Evolutionary conservation across 768 basidiomycete species (phyloP).

Genomic region (Lentinula sp.): DNA sequence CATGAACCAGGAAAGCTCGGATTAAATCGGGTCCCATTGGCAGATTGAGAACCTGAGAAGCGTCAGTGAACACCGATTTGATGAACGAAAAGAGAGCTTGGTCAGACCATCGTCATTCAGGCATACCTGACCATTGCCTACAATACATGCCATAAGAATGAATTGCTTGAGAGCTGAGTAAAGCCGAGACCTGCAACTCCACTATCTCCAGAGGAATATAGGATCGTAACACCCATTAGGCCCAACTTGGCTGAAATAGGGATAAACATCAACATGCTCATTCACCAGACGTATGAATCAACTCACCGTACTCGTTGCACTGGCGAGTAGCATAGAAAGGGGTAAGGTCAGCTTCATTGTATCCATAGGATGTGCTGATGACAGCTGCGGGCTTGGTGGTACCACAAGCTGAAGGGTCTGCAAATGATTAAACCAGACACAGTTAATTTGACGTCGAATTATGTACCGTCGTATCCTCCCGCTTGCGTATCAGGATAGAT

Average conservation of each 20-base stretch:
- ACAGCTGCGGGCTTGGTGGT: constrained; percentile 28
- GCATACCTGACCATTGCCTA: constrained; percentile 21
- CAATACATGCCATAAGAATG: background rate
- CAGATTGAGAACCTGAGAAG: constrained; percentile 8
- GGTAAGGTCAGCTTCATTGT: constrained; percentile 25
- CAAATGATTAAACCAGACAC: too few relatives aligned
- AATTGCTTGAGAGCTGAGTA: background rate
- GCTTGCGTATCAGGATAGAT: constrained; percentile 33
- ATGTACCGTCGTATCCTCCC: constrained; percentile 31
- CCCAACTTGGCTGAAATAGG: constrained; percentile 33
- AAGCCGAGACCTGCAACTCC: constrained; percentile 28
- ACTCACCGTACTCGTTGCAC: constrained; percentile 27
- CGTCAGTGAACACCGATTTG: constrained; percentile 5
- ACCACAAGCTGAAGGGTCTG: constrained; percentile 30
- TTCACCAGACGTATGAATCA: background rate
- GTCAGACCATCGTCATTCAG: constrained; percentile 14
- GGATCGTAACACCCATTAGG: constrained; percentile 27
- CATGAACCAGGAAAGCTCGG: constrained; percentile 29
- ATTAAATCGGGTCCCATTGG: constrained; percentile 17
- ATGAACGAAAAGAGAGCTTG: constrained; percentile 3
- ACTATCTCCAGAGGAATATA: constrained; percentile 29
- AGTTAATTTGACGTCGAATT: background rate
- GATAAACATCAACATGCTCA: constrained; percentile 7
- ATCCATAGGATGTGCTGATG: constrained; percentile 28
- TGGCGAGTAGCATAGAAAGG: constrained; percentile 25